Evolutionary conservation across 495 filamentous ascomycete genomes (phyloP).

Genomic region (Podospora comata): DNA sequence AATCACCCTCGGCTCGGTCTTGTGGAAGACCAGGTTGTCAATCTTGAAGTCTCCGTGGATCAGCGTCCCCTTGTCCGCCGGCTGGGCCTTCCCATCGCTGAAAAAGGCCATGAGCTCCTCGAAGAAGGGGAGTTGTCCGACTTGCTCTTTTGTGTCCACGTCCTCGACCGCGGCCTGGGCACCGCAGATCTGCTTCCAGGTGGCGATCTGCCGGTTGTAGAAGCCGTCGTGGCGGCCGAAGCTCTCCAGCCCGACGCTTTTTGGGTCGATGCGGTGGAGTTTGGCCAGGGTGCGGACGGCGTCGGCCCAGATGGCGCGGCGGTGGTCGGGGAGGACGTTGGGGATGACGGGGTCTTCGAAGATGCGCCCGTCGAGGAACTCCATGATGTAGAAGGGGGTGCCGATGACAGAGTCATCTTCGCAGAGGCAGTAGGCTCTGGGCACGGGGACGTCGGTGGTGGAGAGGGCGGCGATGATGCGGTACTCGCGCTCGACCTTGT

Average conservation of each 20-base stretch:
- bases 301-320: conserved; percentile 79
- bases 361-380: conserved; percentile 86
- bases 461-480: conserved; percentile 81
- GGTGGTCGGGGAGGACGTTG: conserved; percentile 62
- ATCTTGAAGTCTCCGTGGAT: conserved; percentile 98
- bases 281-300: conserved; percentile 80
- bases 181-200: conserved; percentile 70
- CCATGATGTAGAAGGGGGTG: conserved; percentile 95
- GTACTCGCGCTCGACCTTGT: conserved; percentile 94
- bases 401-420: conserved; percentile 75
- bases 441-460: conserved; percentile 78
- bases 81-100: conserved; percentile 60
- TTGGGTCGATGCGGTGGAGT: conserved; percentile 72
- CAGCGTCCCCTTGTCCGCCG: conserved; percentile 70
- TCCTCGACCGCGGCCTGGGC: conserved; percentile 74
- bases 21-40: conserved; percentile 93
- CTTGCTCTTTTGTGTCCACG: conserved; percentile 67
- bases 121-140: conserved; percentile 81
- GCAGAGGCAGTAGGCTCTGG: conserved; percentile 80
- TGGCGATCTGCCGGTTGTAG: conserved; percentile 82
- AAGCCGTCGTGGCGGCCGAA: conserved; percentile 78
- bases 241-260: conserved; percentile 58
- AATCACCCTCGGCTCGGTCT: conserved; percentile 82
- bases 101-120: conserved; percentile 80
- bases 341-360: conserved; percentile 86